Conservation (phyloP, 805 yeast genomes). For the Peterozyma xylosa region DNA sequence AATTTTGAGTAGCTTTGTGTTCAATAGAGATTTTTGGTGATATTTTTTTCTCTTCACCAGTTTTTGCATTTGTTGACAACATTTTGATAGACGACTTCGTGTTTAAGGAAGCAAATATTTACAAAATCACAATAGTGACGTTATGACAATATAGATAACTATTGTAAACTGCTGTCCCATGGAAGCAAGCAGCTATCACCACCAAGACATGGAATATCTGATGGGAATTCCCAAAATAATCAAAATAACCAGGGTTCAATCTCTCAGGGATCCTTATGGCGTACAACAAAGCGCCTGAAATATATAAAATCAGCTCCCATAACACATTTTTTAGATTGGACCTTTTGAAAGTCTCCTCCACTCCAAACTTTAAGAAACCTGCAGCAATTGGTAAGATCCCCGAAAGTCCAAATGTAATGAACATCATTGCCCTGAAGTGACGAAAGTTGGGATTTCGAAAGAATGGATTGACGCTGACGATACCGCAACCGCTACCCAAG, state of each 20-base stretch:
- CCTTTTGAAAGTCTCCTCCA: conserved; percentile 35
- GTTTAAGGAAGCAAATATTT: too few species aligned
- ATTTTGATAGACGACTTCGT: too few species aligned
- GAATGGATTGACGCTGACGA: conserved; percentile 53
- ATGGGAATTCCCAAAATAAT: conserved; percentile 73
- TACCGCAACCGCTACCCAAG: conserved; percentile 57
- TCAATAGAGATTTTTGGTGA: too few species aligned
- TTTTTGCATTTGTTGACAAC: too few species aligned
- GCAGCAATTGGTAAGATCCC: conserved; percentile 63
- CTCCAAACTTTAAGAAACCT: conserved; percentile 45
- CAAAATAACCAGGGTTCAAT: conserved; percentile 53
- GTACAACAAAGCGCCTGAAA: conserved; percentile 72
- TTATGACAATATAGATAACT: too few species aligned
- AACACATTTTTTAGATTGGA: conserved; percentile 56
- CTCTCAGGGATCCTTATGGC: conserved; percentile 78
- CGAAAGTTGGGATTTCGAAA: conserved; percentile 72
- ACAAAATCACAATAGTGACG: too few species aligned
- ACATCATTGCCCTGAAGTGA: conserved; percentile 69
- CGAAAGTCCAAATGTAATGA: conserved; percentile 72
- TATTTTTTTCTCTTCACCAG: too few species aligned
- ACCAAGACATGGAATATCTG: conserved; percentile 78
- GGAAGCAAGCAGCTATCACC: conserved; percentile 69
- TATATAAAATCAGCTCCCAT: conserved; percentile 67
- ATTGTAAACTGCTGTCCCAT: conserved; percentile 26
- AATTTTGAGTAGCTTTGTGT: too few species aligned